These are phyloP conservation scores for Ilex paraguariensis DNA, from an alignment of 305 asterid genomes.

Conservation along the genomic window DNA sequence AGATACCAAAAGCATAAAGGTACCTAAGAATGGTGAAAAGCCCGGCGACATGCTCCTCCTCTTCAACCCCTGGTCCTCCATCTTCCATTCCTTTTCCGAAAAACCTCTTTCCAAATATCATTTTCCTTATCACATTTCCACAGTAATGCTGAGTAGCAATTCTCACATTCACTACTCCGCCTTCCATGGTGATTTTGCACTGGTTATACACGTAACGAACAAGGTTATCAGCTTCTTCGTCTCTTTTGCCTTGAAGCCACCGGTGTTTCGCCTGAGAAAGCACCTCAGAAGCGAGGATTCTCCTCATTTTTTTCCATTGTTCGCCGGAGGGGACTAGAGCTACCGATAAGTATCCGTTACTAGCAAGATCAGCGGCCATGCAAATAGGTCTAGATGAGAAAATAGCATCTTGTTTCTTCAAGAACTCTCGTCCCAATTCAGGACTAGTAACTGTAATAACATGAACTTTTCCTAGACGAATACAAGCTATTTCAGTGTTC, in stretches of 20 bases:
- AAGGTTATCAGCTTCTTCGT: slow-evolving; percentile 11
- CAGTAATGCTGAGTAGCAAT: not conserved
- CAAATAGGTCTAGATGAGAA: slow-evolving; percentile 10
- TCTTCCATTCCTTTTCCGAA: not conserved
- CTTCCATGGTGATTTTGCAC: not conserved
- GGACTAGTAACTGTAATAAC: slow-evolving; percentile 13
- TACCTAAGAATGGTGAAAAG: too few relatives aligned
- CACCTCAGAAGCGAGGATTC: not conserved
- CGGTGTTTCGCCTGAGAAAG: not conserved
- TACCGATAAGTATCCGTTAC: slow-evolving; percentile 3
- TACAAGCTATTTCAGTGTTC: slow-evolving; percentile 17
- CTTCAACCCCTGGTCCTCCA: too few relatives aligned
- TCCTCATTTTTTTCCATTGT: slow-evolving; percentile 18
- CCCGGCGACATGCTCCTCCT: too few relatives aligned
- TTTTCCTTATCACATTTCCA: slow-evolving; percentile 6
- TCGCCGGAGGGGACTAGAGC: slow-evolving; percentile 5
- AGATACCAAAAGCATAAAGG: too few relatives aligned
- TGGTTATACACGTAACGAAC: slow-evolving; percentile 5
- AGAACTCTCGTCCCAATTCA: slow-evolving; percentile 9
- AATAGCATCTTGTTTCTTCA: slow-evolving; percentile 10
- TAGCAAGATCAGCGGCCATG: not conserved
- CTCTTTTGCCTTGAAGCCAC: not conserved
- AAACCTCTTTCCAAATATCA: slow-evolving; percentile 7
- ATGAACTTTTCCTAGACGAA: slow-evolving; percentile 8
- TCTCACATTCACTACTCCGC: slow-evolving; percentile 3